These are phyloP conservation scores for Keithomyces neogunnii DNA, from an alignment of 2,329 filamentous ascomycete species.

Conservation along the genomic window DNA sequence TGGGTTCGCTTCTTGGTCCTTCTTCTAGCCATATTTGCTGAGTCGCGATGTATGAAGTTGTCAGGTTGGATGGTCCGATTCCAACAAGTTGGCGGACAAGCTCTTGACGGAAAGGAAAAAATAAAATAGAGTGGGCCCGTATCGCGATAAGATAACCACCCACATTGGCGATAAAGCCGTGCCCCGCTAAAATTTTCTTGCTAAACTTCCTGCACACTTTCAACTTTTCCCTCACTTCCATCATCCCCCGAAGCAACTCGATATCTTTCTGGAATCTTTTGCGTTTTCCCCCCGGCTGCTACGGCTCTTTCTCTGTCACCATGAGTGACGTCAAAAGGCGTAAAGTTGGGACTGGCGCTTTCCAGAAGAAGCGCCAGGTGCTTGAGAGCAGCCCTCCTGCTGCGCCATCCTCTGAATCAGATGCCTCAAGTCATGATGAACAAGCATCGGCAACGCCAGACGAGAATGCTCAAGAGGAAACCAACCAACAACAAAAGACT, in stretches of 20 bases:
- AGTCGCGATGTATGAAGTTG: background rate
- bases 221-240: background rate
- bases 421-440: constrained; percentile 5
- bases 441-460: constrained; percentile 28
- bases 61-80: no score
- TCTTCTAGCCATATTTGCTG: constrained; percentile 62
- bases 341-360: constrained; percentile 26
- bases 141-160: constrained; percentile 20
- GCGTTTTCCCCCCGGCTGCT: background rate
- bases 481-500: constrained; percentile 38
- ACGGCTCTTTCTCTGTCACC: constrained; percentile 4
- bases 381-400: background rate
- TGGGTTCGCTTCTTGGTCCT: constrained; percentile 88
- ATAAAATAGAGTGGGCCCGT: constrained; percentile 27
- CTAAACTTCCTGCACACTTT: no score
- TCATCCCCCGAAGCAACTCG: background rate
- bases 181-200: constrained; percentile 25
- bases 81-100: no score
- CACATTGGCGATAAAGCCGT: constrained; percentile 9
- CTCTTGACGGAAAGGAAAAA: constrained; percentile 18
- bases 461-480: constrained; percentile 21
- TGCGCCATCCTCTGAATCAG: constrained; percentile 3
- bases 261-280: background rate
- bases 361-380: constrained; percentile 11
- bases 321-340: constrained; percentile 32